Conservation (phyloP, 345 rosid genomes). For the Draba incana region DNA sequence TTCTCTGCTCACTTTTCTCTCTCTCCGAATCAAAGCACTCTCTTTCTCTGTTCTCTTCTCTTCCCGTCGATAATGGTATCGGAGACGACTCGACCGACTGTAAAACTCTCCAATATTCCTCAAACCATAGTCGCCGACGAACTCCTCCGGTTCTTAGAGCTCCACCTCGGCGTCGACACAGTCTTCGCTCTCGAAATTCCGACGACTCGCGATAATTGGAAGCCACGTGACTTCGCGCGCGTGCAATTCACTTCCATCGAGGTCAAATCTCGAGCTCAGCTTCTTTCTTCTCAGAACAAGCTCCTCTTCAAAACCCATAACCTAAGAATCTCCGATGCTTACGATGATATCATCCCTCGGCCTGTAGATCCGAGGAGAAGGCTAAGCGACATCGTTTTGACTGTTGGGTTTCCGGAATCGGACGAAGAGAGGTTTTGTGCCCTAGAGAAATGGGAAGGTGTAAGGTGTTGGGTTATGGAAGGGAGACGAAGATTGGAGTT, state of each 20-base stretch:
- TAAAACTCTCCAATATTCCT: constrained; percentile 63
- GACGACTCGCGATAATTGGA: constrained; percentile 72
- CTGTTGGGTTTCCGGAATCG: constrained; percentile 57
- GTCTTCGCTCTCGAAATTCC: constrained; percentile 76
- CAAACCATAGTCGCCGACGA: constrained; percentile 66
- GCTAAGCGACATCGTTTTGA: constrained; percentile 51
- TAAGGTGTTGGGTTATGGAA: constrained; percentile 84
- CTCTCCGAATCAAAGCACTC: not conserved
- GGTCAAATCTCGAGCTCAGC: constrained; percentile 47
- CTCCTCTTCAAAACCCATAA: constrained; percentile 58
- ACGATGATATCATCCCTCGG: constrained; percentile 70
- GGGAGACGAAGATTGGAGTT: constrained; percentile 72
- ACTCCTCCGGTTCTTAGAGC: constrained; percentile 65
- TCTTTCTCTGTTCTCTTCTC: not conserved
- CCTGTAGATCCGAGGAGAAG: constrained; percentile 52
- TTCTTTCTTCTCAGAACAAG: constrained; percentile 48
- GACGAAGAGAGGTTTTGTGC: constrained; percentile 48
- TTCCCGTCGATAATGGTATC: constrained; percentile 25
- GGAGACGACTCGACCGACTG: constrained; percentile 52
- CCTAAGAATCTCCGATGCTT: constrained; percentile 60
- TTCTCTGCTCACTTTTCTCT: too few relatives aligned
- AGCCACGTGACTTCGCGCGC: constrained; percentile 74
- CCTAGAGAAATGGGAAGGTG: constrained; percentile 65
- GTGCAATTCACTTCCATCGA: constrained; percentile 76
- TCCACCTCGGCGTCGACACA: constrained; percentile 62